phyloP scores from a whole-genome alignment of 2,329 filamentous ascomycete species.

The Colletotrichum sublineola region DNA sequence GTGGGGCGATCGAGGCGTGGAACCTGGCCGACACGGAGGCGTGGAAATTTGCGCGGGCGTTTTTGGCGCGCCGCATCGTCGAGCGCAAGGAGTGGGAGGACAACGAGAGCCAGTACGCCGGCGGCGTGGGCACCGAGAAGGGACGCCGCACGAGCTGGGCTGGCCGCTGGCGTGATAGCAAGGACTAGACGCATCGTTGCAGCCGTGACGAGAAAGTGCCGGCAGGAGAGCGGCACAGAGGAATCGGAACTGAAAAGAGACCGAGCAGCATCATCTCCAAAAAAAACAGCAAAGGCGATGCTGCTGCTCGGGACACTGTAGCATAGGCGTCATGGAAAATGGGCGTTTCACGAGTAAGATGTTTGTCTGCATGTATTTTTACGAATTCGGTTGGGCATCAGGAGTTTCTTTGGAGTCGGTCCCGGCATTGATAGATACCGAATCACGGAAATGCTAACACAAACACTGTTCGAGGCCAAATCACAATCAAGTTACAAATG shows the following conservation, averaged over 20 bases:
- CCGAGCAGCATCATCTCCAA: neutral
- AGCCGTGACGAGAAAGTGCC: neutral
- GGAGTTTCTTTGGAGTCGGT: constrained; percentile 20
- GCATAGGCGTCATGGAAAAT: constrained; percentile 6
- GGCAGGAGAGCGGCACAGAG: neutral
- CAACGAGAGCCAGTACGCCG: constrained; percentile 74
- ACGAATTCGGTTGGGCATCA: neutral
- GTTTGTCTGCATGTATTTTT: constrained; percentile 14
- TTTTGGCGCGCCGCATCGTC: constrained; percentile 70
- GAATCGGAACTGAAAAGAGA: neutral
- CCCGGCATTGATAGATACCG: constrained; percentile 4
- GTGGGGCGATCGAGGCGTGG: constrained; percentile 73
- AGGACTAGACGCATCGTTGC: constrained; percentile 19
- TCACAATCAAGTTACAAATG: neutral
- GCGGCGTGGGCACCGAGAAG: constrained; percentile 69
- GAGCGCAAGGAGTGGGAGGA: constrained; percentile 79
- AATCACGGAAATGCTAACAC: constrained; percentile 9
- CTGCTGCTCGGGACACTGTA: constrained; percentile 8
- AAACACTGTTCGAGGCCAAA: neutral
- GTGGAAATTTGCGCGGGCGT: constrained; percentile 81
- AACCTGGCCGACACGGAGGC: constrained; percentile 81
- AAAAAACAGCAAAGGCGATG: neutral
- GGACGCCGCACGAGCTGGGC: constrained; percentile 51
- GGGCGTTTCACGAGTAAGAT: neutral
- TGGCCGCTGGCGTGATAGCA: constrained; percentile 54